Conservation (phyloP, 2,329 filamentous ascomycete species). For the Chrysoporthe cubensis region DNA sequence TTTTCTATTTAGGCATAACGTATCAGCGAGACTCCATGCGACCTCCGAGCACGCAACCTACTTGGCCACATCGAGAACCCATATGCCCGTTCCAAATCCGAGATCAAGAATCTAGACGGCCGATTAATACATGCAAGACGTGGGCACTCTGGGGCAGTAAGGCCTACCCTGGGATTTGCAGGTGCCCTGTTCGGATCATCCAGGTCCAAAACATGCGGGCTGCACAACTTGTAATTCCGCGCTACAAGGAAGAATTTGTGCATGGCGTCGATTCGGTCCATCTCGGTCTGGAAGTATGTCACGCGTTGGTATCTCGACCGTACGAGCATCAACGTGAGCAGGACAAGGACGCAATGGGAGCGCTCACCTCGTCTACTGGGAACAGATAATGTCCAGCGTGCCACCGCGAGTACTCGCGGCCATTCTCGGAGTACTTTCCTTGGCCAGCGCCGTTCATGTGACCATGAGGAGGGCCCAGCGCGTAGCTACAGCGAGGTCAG, state of each 20-base stretch:
- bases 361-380: constrained; percentile 60
- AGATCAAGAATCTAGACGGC: constrained; percentile 59
- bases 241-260: constrained; percentile 62
- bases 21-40: constrained; percentile 31
- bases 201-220: constrained; percentile 16
- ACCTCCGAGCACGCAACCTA: constrained; percentile 46
- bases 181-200: not conserved
- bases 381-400: constrained; percentile 62
- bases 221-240: constrained; percentile 37
- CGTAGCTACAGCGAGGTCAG: constrained; percentile 5
- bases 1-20: constrained; percentile 1
- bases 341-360: not conserved
- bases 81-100: constrained; percentile 88
- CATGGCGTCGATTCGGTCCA: constrained; percentile 65
- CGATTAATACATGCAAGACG: not conserved
- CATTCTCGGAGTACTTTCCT: constrained; percentile 48
- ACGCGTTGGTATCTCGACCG: constrained; percentile 18
- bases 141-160: not conserved
- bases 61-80: constrained; percentile 86
- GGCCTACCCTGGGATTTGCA: constrained; percentile 10
- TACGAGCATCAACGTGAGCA: not conserved
- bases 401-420: constrained; percentile 59
- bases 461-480: constrained; percentile 25
- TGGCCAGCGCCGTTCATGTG: constrained; percentile 2
- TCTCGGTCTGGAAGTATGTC: constrained; percentile 47